Conservation (phyloP, 1,284 basidiomycete genomes). For the Cryptococcus sp. region DNA sequence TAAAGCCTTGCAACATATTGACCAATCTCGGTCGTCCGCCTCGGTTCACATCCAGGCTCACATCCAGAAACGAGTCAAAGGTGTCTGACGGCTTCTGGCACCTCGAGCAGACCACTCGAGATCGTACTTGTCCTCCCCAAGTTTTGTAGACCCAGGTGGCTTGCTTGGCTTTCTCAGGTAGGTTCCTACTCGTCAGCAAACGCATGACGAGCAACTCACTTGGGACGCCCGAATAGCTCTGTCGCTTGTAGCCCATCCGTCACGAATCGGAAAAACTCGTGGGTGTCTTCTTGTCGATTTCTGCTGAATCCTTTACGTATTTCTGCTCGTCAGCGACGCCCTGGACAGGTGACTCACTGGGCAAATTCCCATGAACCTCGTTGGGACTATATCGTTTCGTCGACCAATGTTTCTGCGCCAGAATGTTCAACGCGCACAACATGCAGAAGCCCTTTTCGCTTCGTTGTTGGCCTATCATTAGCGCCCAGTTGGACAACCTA, state of each 20-base stretch:
- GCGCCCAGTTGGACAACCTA: no score
- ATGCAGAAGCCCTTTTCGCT: slow-evolving; percentile 59
- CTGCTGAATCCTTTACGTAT: slow-evolving; percentile 86
- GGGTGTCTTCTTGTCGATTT: slow-evolving; percentile 95
- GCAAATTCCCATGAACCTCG: slow-evolving; percentile 60
- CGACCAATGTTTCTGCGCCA: slow-evolving; percentile 27
- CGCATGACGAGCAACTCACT: slow-evolving; percentile 48
- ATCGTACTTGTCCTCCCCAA: slow-evolving; percentile 88
- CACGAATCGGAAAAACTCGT: slow-evolving; percentile 94
- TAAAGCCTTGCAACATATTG: slow-evolving; percentile 76
- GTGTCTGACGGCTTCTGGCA: slow-evolving; percentile 92
- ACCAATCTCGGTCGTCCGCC: slow-evolving; percentile 56
- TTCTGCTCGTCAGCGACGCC: slow-evolving; percentile 39
- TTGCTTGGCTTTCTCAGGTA: slow-evolving; percentile 71
- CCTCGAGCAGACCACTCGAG: slow-evolving; percentile 80
- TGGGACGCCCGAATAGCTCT: slow-evolving; percentile 64
- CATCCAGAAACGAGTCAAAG: slow-evolving; percentile 88
- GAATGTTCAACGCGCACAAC: slow-evolving; percentile 60
- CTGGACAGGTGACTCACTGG: slow-evolving; percentile 53
- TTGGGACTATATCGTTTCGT: slow-evolving; percentile 51
- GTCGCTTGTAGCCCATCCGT: slow-evolving; percentile 87
- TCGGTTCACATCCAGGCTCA: slow-evolving; percentile 75
- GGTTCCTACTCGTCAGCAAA: slow-evolving; percentile 54
- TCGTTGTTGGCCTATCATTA: slow-evolving; percentile 52
- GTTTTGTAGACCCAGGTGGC: slow-evolving; percentile 91